phyloP scores from a whole-genome alignment of 768 basidiomycete species.

The Boletus rubescentipes region DNA sequence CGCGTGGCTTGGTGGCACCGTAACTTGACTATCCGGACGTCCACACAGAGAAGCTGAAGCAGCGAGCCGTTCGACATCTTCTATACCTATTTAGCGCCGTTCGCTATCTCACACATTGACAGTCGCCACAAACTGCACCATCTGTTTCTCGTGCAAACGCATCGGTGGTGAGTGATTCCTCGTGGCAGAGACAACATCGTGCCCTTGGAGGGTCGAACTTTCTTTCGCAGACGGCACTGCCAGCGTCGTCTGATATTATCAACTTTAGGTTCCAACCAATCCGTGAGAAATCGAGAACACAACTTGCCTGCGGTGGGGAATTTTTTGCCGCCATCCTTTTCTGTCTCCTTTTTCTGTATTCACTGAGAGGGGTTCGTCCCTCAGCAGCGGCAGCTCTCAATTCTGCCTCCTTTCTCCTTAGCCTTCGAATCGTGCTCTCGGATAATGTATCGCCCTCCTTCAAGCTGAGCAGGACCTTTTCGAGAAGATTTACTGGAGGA shows the following conservation, averaged over 20 bases:
- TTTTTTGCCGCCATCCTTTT: conserved; percentile 11
- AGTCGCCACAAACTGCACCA: not conserved
- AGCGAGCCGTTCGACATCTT: conserved; percentile 17
- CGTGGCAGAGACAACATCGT: not conserved
- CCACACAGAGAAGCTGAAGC: conserved; percentile 8
- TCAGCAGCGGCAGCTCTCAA: conserved; percentile 20
- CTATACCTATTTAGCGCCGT: conserved; percentile 2
- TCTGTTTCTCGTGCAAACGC: not conserved
- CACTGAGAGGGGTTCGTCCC: conserved; percentile 22
- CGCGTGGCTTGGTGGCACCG: not conserved
- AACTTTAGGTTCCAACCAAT: not conserved
- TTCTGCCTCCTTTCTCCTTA: conserved; percentile 26
- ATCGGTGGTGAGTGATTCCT: not conserved
- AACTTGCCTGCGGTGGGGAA: conserved; percentile 12
- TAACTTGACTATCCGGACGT: not conserved
- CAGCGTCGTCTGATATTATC: not conserved
- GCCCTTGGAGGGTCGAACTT: not conserved
- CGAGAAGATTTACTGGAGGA: conserved; percentile 20
- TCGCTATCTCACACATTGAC: not conserved
- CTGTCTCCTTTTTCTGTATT: conserved; percentile 22
- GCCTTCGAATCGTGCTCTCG: conserved; percentile 25
- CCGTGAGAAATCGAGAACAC: not conserved
- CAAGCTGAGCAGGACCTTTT: conserved; percentile 20
- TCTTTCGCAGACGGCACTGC: not conserved
- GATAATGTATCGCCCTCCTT: conserved; percentile 25